These are phyloP conservation scores for Saitozyma podzolica DNA, from an alignment of 768 basidiomycete genomes.

Conservation along the genomic window DNA sequence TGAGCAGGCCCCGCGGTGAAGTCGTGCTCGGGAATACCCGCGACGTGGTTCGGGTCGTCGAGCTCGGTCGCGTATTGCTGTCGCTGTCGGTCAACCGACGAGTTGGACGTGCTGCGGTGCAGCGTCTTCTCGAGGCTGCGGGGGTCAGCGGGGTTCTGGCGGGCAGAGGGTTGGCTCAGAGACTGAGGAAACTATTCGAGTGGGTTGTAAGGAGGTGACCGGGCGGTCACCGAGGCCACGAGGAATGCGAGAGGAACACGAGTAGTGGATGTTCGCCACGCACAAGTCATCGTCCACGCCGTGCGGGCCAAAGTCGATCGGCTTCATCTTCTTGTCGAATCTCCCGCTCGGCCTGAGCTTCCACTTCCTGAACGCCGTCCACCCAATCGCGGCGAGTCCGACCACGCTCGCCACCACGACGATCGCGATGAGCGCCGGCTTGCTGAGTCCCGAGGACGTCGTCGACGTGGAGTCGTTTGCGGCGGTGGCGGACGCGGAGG, in stretches of 20 bases:
- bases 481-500: conserved; percentile 15
- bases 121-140: conserved; percentile 46
- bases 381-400: conserved; percentile 33
- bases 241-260: not conserved
- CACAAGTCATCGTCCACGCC: conserved; percentile 35
- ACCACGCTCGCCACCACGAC: conserved; percentile 46
- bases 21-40: conserved; percentile 49
- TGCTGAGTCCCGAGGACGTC: conserved; percentile 28
- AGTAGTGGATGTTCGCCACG: conserved; percentile 8
- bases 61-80: conserved; percentile 44
- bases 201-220: no score
- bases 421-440: conserved; percentile 44
- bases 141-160: conserved; percentile 6
- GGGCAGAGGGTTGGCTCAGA: not conserved
- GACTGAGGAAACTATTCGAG: no score
- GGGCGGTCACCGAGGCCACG: not conserved
- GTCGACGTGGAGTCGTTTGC: conserved; percentile 3
- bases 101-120: conserved; percentile 34
- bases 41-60: conserved; percentile 29
- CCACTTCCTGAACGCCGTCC: conserved; percentile 47
- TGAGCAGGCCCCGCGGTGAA: conserved; percentile 41
- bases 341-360: conserved; percentile 44
- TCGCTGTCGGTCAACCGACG: conserved; percentile 41
- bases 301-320: conserved; percentile 49
- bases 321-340: conserved; percentile 46